Evolutionary conservation across 2,329 filamentous ascomycete genomes (phyloP).

Genomic region (Scleromitrula shiraiana): DNA sequence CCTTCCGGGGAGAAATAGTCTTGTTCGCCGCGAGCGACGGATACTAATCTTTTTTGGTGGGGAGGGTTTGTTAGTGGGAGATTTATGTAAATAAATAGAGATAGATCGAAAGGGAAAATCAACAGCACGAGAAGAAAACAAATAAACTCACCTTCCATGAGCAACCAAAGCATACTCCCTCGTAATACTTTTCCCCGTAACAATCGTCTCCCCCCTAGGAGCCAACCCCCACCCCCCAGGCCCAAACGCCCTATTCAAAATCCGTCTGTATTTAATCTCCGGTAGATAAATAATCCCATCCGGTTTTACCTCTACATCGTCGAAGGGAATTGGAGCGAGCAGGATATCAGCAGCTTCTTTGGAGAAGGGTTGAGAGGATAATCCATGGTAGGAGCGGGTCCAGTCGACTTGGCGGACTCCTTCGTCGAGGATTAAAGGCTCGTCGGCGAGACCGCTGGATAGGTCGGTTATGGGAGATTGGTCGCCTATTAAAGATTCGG

Average conservation of each 20-base stretch:
- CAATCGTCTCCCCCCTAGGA: constrained; percentile 69
- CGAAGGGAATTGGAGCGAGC: constrained; percentile 52
- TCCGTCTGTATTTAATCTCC: constrained; percentile 94
- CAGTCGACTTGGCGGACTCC: constrained; percentile 56
- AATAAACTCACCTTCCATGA: constrained; percentile 64
- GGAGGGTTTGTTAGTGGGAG: too few species aligned
- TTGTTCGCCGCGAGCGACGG: constrained; percentile 89
- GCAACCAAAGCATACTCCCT: constrained; percentile 89
- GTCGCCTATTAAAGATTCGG: constrained; percentile 45
- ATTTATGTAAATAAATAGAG: too few species aligned
- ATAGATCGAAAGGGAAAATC: too few species aligned
- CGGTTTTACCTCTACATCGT: constrained; percentile 93
- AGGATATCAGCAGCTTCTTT: constrained; percentile 55
- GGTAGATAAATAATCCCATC: constrained; percentile 94
- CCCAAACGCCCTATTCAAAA: constrained; percentile 84
- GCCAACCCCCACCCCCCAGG: constrained; percentile 94
- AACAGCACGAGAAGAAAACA: too few species aligned
- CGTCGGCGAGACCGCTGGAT: constrained; percentile 42
- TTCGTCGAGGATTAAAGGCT: constrained; percentile 40
- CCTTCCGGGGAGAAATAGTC: constrained; percentile 84
- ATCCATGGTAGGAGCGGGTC: constrained; percentile 63
- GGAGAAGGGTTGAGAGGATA: constrained; percentile 56
- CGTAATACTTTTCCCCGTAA: constrained; percentile 52
- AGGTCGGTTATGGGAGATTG: constrained; percentile 33
- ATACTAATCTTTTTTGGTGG: constrained; percentile 92